Base-by-base conservation (phyloP, 495 filamentous ascomycete genomes). In the Penicillium ochrochloron region DNA sequence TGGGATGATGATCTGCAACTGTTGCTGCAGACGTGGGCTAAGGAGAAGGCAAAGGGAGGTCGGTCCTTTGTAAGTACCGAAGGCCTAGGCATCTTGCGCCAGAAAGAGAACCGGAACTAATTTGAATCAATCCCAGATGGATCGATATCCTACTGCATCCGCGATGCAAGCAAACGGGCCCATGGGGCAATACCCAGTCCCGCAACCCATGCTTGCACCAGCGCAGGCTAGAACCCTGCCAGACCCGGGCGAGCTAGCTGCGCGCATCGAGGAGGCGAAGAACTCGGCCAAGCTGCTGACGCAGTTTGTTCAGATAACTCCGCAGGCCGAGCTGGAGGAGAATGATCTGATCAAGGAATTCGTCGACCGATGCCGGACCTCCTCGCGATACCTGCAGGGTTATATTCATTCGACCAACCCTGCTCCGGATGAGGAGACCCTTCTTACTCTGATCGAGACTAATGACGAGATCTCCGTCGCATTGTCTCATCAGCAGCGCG, bases 261-360 rank as follows among this genome's bases (percentile, higher is more conserved):
- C 88, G 53, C 85, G 95, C 15, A 85, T 99, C 54, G 90, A 95
- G 70, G 95, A 99, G 77, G 94, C 94, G 1, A 85, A 86, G 54
- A 97, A 91, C 4, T 93, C 92, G 4, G 93, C 94, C 5, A 94
- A 93, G 69, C 86, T 99, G 23, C 89, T 99, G 14, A 85, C 90
- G 37, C 95, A 99, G 75, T 88, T 97, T 17, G 86, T 96, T 0
- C 90, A 93, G 66, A 90, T 87, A 15, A 97, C 94, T 0, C 89
- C 93, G 0, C 82, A 90, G 0, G 71, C 79, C 4, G 94, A 98
- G 73, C 73, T 97, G 7, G 84, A 91, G 17, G 72, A 75, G 29
- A 94, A 95, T 71, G 96, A 98, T 17, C 83, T 99, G 10, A 88
- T 98, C 73, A 89, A 88, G 66, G 95, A 99, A 76, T 99, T 99